A percentile compares a stretch with the other conserved stretches of the same genome.
Evolutionary conservation across 805 yeast species (phyloP).

Genomic region (Metschnikowia hibisci): DNA sequence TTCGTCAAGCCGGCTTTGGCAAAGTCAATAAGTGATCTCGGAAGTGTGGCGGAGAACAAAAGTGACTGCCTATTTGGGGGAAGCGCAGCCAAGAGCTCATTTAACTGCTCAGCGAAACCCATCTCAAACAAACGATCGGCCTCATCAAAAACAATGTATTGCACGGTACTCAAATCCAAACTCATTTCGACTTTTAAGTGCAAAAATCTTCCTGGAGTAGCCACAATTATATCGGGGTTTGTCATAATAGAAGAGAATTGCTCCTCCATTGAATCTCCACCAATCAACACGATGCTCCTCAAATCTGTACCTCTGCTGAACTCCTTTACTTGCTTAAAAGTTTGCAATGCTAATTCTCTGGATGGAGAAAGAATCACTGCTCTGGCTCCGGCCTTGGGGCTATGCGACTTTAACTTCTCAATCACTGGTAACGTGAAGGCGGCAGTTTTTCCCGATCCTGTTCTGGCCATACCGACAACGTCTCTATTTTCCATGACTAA

Average conservation of each 20-base stretch:
- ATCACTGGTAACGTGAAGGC: slow-evolving; percentile 90
- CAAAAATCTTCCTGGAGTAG: slow-evolving; percentile 96
- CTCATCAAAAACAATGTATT: slow-evolving; percentile 92
- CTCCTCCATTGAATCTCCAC: slow-evolving; percentile 98
- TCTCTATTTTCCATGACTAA: slow-evolving; percentile 81
- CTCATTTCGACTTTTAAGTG: slow-evolving; percentile 96
- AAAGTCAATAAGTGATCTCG: slow-evolving; percentile 87
- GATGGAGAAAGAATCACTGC: slow-evolving; percentile 90
- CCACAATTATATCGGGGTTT: slow-evolving; percentile 91
- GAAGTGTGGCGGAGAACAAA: slow-evolving; percentile 92
- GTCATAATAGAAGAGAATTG: slow-evolving; percentile 90
- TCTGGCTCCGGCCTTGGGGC: slow-evolving; percentile 83
- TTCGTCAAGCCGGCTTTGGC: slow-evolving; percentile 94
- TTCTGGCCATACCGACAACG: slow-evolving; percentile 99
- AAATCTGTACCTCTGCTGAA: slow-evolving; percentile 81
- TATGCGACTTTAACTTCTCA: slow-evolving; percentile 77
- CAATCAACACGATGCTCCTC: slow-evolving; percentile 76
- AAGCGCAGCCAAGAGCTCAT: slow-evolving; percentile 78
- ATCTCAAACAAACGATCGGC: slow-evolving; percentile 95
- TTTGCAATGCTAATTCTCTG: slow-evolving; percentile 94
- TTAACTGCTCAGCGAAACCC: slow-evolving; percentile 93
- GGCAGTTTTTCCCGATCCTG: slow-evolving; percentile 99
- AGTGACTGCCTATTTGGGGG: slow-evolving; percentile 84
- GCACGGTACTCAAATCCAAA: slow-evolving; percentile 74
- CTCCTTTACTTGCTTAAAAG: slow-evolving; percentile 83